phyloP scores from a whole-genome alignment of 805 yeast species.

The Candida sphagnicola region DNA sequence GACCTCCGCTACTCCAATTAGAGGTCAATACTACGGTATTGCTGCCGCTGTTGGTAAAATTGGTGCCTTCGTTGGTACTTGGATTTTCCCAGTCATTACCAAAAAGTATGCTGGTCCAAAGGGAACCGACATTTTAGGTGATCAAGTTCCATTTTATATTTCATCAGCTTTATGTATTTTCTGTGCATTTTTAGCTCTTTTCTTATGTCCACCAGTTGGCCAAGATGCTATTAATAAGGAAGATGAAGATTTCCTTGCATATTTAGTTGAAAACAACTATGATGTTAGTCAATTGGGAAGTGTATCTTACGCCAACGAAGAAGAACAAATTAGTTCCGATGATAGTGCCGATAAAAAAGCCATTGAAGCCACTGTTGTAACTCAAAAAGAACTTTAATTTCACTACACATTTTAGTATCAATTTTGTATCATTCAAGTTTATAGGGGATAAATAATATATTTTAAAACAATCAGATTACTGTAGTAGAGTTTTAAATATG shows the following conservation, averaged over 20 bases:
- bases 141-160: slow-evolving; percentile 77
- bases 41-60: slow-evolving; percentile 90
- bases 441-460: no score
- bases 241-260: slow-evolving; percentile 66
- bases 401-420: no score
- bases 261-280: slow-evolving; percentile 64
- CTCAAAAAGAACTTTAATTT: slow-evolving; percentile 1
- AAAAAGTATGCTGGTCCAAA: slow-evolving; percentile 52
- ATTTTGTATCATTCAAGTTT: no score
- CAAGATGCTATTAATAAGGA: slow-evolving; percentile 80
- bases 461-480: no score
- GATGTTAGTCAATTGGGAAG: slow-evolving; percentile 60
- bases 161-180: slow-evolving; percentile 74
- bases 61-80: slow-evolving; percentile 91
- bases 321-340: slow-evolving; percentile 6
- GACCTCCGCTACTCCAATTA: slow-evolving; percentile 78
- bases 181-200: slow-evolving; percentile 64
- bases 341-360: slow-evolving; percentile 4
- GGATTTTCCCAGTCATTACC: slow-evolving; percentile 79
- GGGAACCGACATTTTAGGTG: slow-evolving; percentile 41
- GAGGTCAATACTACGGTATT: slow-evolving; percentile 88
- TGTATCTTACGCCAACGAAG: slow-evolving; percentile 8
- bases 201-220: slow-evolving; percentile 75
- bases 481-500: no score
- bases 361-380: background rate